Evolutionary conservation across 164 flowering plant genomes (phyloP).

Genomic region (Sedum album): DNA sequence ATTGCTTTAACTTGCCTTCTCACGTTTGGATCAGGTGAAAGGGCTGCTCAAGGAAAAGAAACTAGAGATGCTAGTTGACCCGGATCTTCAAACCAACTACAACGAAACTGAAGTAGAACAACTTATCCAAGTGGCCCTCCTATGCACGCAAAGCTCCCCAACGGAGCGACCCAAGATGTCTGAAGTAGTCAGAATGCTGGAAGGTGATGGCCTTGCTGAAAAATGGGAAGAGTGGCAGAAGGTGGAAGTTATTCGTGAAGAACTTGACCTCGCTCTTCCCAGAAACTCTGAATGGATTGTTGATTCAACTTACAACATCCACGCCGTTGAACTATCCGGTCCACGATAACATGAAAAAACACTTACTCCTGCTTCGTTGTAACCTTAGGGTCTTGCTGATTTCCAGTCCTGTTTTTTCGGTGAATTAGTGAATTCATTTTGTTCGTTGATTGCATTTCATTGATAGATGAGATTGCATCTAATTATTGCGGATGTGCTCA

Average conservation of each 20-base stretch:
- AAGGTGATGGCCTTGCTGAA: constrained; percentile 94
- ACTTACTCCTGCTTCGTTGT: neutral
- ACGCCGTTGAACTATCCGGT: constrained; percentile 78
- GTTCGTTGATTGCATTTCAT: too few species aligned
- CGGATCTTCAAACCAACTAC: constrained; percentile 70
- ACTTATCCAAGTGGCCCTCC: constrained; percentile 80
- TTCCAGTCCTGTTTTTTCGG: neutral
- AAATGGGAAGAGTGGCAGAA: constrained; percentile 98
- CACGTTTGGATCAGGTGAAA: constrained; percentile 53
- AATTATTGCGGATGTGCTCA: too few species aligned
- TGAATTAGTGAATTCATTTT: too few species aligned
- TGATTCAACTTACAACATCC: constrained; percentile 74
- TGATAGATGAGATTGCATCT: too few species aligned
- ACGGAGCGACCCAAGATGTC: constrained; percentile 93
- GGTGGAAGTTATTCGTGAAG: constrained; percentile 75
- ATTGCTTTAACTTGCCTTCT: neutral
- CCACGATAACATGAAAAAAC: constrained; percentile 50
- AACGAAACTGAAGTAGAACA: constrained; percentile 84
- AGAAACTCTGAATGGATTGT: constrained; percentile 66
- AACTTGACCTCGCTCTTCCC: constrained; percentile 52
- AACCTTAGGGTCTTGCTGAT: neutral
- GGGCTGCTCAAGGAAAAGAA: constrained; percentile 87
- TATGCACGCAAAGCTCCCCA: constrained; percentile 86
- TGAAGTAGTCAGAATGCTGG: constrained; percentile 92
- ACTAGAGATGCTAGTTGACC: constrained; percentile 77